Evolutionary conservation across 441 rosid species (phyloP).

Genomic region (Monsonia emarginata): DNA sequence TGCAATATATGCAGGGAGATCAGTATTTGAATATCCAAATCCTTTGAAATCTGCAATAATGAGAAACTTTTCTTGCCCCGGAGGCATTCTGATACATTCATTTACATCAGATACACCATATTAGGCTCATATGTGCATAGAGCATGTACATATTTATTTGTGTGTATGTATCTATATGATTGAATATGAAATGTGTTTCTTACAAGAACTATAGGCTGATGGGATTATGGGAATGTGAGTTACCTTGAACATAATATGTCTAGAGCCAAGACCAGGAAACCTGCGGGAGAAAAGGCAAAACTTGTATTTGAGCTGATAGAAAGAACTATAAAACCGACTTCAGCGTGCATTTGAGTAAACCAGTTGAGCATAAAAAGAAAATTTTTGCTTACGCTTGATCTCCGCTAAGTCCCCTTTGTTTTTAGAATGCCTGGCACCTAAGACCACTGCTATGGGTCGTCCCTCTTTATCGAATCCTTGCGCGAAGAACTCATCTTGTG

Average conservation of each 20-base stretch:
- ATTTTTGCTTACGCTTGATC: neutral
- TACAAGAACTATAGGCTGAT: no score
- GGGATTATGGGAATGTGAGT: no score
- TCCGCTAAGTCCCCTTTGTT: neutral
- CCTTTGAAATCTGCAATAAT: constrained; percentile 37
- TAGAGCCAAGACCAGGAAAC: constrained; percentile 24
- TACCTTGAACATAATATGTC: constrained; percentile 41
- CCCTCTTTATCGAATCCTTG: constrained; percentile 4
- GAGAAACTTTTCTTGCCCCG: constrained; percentile 34
- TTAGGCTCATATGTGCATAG: neutral
- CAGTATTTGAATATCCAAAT: constrained; percentile 45
- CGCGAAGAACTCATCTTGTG: neutral
- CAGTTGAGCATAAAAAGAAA: no score
- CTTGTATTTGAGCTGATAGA: neutral
- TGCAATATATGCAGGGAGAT: constrained; percentile 31
- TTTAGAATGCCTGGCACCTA: neutral
- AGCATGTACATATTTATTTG: no score
- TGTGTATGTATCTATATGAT: neutral
- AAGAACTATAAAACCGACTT: neutral
- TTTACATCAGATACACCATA: neutral
- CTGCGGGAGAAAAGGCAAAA: constrained; percentile 16
- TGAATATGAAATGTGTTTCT: neutral
- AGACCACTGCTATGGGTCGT: neutral
- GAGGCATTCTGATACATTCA: constrained; percentile 32
- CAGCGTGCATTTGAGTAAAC: neutral